A percentile compares a stretch with the other conserved stretches of the same genome.
Conservation (phyloP, 192 early-diverging fungal species). For the Coemansia sp. region DNA sequence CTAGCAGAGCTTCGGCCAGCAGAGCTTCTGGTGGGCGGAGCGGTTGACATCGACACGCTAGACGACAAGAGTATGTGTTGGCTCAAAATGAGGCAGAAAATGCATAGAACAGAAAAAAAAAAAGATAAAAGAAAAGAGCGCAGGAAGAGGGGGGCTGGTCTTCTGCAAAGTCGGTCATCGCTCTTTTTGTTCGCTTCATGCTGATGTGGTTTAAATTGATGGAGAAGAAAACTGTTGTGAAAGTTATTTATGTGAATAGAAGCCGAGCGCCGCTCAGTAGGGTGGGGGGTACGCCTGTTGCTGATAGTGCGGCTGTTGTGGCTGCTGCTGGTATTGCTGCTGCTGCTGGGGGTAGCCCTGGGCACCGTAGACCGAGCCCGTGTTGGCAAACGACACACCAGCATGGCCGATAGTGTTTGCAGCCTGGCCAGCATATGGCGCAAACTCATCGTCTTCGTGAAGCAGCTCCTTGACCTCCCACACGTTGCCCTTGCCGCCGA, state of each 20-base stretch:
- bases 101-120: conserved; percentile 7
- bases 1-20: background rate
- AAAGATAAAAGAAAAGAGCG: background rate
- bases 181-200: background rate
- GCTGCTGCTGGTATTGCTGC: conserved; percentile 22
- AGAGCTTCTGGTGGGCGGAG: background rate
- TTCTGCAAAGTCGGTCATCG: background rate
- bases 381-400: conserved; percentile 56
- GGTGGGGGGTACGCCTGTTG: conserved; percentile 44
- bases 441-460: conserved; percentile 56
- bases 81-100: conserved; percentile 3
- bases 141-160: background rate
- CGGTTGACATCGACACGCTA: background rate
- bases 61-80: conserved; percentile 1
- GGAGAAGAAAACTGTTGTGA: background rate
- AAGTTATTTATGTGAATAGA: background rate
- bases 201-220: background rate
- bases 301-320: conserved; percentile 22
- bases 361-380: conserved; percentile 40
- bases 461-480: conserved; percentile 81
- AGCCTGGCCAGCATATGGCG: conserved; percentile 50
- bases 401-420: conserved; percentile 53
- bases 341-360: conserved; percentile 38
- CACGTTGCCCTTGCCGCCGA: conserved; percentile 73
- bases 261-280: conserved; percentile 17